Percentiles rank a stretch among this genome's conserved stretches.
These are phyloP conservation scores for Myochromella boudieri DNA, from an alignment of 768 basidiomycete genomes.

Conservation along the genomic window DNA sequence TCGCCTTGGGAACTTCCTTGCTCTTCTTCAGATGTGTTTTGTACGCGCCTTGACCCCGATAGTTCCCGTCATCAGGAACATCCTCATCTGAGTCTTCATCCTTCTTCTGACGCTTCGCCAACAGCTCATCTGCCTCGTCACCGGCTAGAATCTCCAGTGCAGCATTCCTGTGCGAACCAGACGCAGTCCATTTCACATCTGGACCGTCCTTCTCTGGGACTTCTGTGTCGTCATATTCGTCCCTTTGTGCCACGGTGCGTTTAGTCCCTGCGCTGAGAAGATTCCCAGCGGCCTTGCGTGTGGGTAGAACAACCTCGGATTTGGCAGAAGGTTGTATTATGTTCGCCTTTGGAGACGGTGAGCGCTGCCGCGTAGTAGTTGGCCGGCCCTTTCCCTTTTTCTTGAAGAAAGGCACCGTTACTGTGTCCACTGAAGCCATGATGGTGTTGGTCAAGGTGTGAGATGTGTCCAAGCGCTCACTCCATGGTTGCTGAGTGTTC, in stretches of 20 bases:
- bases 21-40: conserved; percentile 77
- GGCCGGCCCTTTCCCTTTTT: conserved; percentile 78
- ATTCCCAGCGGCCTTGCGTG: conserved; percentile 63
- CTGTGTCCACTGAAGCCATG: conserved; percentile 38
- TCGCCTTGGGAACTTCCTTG: conserved; percentile 83
- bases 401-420: conserved; percentile 86
- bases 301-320: conserved; percentile 78
- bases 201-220: conserved; percentile 60
- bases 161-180: conserved; percentile 71
- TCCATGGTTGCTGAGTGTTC: neutral
- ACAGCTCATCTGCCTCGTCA: conserved; percentile 75
- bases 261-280: conserved; percentile 62
- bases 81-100: conserved; percentile 57
- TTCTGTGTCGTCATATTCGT: conserved; percentile 51
- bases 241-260: conserved; percentile 58
- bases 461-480: neutral
- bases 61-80: conserved; percentile 79
- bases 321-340: conserved; percentile 33
- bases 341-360: conserved; percentile 50
- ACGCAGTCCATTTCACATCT: conserved; percentile 77
- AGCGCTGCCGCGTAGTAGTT: conserved; percentile 72
- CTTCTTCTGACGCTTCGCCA: conserved; percentile 66
- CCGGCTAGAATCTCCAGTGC: conserved; percentile 79
- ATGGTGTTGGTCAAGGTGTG: conserved; percentile 17
- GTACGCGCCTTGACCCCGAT: conserved; percentile 84